Evolutionary conservation across 192 early-diverging fungal species (phyloP).

Genomic region (Coemansia sp.): DNA sequence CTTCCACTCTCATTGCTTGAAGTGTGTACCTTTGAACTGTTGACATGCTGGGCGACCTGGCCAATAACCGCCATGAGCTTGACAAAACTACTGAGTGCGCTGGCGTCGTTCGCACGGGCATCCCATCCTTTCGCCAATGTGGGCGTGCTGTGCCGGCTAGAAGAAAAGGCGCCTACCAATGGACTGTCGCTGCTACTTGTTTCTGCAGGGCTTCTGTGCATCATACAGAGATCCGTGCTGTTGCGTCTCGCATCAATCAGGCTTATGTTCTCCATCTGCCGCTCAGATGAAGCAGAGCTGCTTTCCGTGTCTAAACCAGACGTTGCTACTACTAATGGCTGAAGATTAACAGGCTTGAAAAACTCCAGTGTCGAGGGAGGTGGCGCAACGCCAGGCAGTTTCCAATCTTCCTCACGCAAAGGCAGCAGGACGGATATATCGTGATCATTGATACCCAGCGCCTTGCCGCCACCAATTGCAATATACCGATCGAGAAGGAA

Average conservation of each 20-base stretch:
- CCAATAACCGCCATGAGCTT: conserved; percentile 54
- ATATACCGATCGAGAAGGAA: conserved; percentile 51
- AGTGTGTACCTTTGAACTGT: conserved; percentile 18
- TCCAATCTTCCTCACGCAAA: conserved; percentile 47
- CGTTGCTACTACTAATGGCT: neutral
- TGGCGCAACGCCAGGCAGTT: conserved; percentile 20
- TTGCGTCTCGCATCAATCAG: neutral
- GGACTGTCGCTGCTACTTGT: conserved; percentile 24
- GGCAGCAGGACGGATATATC: conserved; percentile 50
- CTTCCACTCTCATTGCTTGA: neutral
- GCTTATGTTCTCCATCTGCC: neutral
- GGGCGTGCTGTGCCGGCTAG: conserved; percentile 26
- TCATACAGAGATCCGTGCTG: neutral
- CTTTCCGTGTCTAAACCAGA: neutral
- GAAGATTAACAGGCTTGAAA: conserved; percentile 28
- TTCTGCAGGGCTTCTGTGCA: conserved; percentile 5
- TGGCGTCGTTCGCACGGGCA: conserved; percentile 23
- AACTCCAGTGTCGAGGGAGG: conserved; percentile 47
- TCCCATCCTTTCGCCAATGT: conserved; percentile 27
- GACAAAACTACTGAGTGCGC: conserved; percentile 45
- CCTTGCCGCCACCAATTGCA: conserved; percentile 52
- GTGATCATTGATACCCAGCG: conserved; percentile 54
- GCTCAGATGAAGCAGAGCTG: neutral
- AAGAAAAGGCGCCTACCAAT: conserved; percentile 3
- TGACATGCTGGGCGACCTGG: conserved; percentile 52